Evolutionary conservation across 495 filamentous ascomycete species (phyloP).

Genomic region (Hypoxylon lenormandii): DNA sequence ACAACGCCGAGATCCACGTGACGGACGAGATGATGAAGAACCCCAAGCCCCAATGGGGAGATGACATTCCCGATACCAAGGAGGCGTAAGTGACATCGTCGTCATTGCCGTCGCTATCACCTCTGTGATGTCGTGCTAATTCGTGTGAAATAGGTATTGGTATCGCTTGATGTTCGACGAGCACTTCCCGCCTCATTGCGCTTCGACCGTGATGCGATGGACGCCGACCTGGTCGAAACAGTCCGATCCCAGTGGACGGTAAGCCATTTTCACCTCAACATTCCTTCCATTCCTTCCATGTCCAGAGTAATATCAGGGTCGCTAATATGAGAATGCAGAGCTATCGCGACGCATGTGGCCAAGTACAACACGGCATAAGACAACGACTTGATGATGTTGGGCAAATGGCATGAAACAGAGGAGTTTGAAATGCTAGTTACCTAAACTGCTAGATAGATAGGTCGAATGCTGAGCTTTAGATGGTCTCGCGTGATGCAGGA

Average conservation of each 20-base stretch:
- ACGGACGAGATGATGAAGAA: constrained; percentile 97
- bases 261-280: constrained; percentile 52
- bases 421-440: constrained; percentile 4
- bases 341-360: constrained; percentile 37
- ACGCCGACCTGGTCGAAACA: constrained; percentile 97
- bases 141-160: constrained; percentile 74
- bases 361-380: constrained; percentile 38
- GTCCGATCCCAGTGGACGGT: constrained; percentile 93
- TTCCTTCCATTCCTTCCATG: too few relatives aligned
- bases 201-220: constrained; percentile 94
- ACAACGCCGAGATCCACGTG: constrained; percentile 85
- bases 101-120: neutral
- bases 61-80: constrained; percentile 91
- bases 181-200: constrained; percentile 92
- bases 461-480: constrained; percentile 6
- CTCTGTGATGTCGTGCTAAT: constrained; percentile 45
- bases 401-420: constrained; percentile 18
- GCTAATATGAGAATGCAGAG: constrained; percentile 33
- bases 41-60: constrained; percentile 93
- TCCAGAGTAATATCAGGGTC: neutral
- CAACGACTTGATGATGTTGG: constrained; percentile 11
- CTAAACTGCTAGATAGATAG: constrained; percentile 7
- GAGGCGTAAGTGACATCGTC: constrained; percentile 75
- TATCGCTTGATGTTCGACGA: constrained; percentile 98
- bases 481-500: constrained; percentile 15